Evolutionary conservation across 768 basidiomycete species (phyloP).

Genomic region (Daedalea quercina): DNA sequence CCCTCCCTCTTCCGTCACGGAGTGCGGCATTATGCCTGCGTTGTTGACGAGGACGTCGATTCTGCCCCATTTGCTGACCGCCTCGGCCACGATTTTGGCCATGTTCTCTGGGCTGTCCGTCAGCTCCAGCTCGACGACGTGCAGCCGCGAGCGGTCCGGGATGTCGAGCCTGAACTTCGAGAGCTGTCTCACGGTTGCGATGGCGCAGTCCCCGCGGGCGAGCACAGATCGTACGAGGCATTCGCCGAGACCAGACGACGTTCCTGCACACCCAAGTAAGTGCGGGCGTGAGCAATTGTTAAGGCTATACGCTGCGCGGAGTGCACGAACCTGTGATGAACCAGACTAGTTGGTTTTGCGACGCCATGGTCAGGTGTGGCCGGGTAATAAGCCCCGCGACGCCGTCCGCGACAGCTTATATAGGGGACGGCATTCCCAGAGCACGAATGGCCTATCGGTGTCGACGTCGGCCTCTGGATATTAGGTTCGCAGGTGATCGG

Average conservation of each 20-base stretch:
- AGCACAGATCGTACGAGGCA: constrained; percentile 32
- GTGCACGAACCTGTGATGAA: constrained; percentile 26
- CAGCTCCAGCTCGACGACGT: constrained; percentile 32
- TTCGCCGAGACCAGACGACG: constrained; percentile 35
- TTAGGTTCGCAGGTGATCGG: no score
- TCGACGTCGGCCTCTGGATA: no score
- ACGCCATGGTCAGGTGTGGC: neutral
- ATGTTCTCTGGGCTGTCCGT: constrained; percentile 24
- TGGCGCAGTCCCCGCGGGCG: constrained; percentile 39
- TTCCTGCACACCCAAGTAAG: constrained; percentile 10
- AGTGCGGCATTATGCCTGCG: constrained; percentile 37
- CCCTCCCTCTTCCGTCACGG: constrained; percentile 35
- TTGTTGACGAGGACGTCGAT: constrained; percentile 38
- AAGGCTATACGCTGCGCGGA: neutral
- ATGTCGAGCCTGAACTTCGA: constrained; percentile 22
- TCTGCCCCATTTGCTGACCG: constrained; percentile 22
- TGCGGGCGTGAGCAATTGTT: neutral
- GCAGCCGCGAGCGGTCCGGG: constrained; percentile 16
- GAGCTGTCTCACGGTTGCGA: constrained; percentile 37
- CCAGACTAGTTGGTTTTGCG: constrained; percentile 19
- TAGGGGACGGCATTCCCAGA: no score
- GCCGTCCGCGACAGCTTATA: no score
- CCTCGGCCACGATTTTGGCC: constrained; percentile 24
- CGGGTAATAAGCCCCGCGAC: no score
- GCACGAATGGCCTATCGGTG: no score